These are phyloP conservation scores for Boeremia lycopersici DNA, from an alignment of 2,329 filamentous ascomycete species.

Conservation along the genomic window DNA sequence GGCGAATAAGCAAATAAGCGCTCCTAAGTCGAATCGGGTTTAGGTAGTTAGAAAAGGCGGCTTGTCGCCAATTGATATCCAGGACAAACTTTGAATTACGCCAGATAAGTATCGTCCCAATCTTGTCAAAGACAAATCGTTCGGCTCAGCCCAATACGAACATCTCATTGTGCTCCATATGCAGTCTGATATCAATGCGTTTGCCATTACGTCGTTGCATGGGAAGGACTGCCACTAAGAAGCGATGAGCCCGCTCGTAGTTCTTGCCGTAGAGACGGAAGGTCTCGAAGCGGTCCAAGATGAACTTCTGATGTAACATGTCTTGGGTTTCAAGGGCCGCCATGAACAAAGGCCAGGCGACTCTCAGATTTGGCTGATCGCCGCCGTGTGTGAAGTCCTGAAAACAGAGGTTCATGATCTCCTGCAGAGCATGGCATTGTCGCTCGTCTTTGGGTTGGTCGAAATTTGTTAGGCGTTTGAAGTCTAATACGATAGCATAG, in stretches of 20 bases:
- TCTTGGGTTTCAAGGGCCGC: slow-evolving; percentile 46
- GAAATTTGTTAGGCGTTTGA: slow-evolving; percentile 26
- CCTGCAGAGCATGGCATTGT: slow-evolving; percentile 15
- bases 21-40: background rate
- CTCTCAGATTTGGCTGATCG: slow-evolving; percentile 38
- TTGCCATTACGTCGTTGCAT: slow-evolving; percentile 24
- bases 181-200: slow-evolving; percentile 12
- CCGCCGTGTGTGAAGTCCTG: slow-evolving; percentile 44
- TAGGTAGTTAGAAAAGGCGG: background rate
- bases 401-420: slow-evolving; percentile 43
- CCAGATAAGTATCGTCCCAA: background rate
- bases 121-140: background rate
- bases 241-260: slow-evolving; percentile 37
- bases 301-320: slow-evolving; percentile 43
- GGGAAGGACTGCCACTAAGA: slow-evolving; percentile 31
- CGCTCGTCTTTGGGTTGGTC: slow-evolving; percentile 10
- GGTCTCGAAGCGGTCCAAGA: slow-evolving; percentile 38
- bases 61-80: background rate
- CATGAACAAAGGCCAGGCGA: slow-evolving; percentile 47
- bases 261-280: slow-evolving; percentile 44
- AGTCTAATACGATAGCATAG: slow-evolving; percentile 44
- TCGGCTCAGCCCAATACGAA: slow-evolving; percentile 11
- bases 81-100: too few species aligned
- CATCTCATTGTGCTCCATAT: slow-evolving; percentile 9
- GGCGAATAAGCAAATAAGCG: slow-evolving; percentile 2